phyloP scores from a whole-genome alignment of 164 flowering plant genomes.

The Magnolia kwangsiensis region DNA sequence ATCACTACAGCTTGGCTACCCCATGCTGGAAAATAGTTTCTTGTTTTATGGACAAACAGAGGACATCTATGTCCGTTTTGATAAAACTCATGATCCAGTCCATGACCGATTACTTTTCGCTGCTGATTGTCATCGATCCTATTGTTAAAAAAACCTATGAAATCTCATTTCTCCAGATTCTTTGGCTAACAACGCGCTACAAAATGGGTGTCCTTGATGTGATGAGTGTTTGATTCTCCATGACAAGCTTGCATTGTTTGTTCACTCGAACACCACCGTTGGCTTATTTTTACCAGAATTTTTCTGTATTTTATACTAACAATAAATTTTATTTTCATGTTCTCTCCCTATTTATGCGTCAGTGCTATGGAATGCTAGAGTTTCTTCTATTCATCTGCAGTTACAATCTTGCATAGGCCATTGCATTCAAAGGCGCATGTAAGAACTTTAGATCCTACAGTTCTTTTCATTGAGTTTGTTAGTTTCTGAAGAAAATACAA shows the following conservation, averaged over 20 bases:
- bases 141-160: neutral
- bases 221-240: neutral
- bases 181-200: neutral
- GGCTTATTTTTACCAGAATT: neutral
- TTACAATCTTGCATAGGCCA: neutral
- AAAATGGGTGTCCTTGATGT: neutral
- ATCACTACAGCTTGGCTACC: neutral
- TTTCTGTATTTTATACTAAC: neutral
- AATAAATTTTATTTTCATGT: neutral
- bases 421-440: neutral
- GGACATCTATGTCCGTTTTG: neutral
- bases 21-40: neutral
- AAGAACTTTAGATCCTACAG: no score
- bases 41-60: neutral
- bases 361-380: neutral
- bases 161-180: neutral
- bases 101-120: neutral
- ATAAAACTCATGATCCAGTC: no score
- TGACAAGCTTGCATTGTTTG: neutral
- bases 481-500: no score
- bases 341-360: neutral
- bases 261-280: neutral
- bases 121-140: neutral
- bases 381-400: neutral
- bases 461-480: no score